These are phyloP conservation scores for Fomitiporia mediterranea DNA, from an alignment of 1,284 basidiomycete genomes.

Conservation along the genomic window DNA sequence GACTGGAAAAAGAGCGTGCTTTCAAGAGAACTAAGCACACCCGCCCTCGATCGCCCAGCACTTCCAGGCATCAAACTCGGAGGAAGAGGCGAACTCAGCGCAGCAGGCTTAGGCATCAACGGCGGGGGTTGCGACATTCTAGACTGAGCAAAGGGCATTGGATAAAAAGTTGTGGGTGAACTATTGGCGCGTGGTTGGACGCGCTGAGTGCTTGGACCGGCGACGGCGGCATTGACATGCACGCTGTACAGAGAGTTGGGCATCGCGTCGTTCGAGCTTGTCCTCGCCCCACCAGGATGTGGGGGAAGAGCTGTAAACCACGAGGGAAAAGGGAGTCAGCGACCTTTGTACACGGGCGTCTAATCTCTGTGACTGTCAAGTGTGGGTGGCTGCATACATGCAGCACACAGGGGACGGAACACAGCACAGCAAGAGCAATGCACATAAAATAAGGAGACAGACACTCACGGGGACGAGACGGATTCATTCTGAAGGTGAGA, in stretches of 20 bases:
- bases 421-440: background rate
- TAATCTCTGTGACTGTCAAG: background rate
- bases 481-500: constrained; percentile 8
- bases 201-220: background rate
- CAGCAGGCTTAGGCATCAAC: background rate
- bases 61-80: constrained; percentile 17
- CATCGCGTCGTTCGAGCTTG: constrained; percentile 1
- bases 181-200: background rate
- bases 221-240: constrained; percentile 14
- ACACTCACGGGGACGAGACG: constrained; percentile 15
- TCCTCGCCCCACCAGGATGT: background rate
- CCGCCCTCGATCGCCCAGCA: constrained; percentile 6
- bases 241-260: constrained; percentile 9
- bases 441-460: background rate
- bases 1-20: constrained; percentile 18
- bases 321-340: background rate
- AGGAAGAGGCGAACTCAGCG: constrained; percentile 7
- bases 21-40: constrained; percentile 6
- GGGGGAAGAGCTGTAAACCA: constrained; percentile 2
- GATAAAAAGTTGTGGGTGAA: constrained; percentile 8
- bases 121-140: constrained; percentile 1
- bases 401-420: too few species aligned
- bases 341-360: background rate
- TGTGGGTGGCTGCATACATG: background rate
- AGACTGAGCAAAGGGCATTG: background rate